phyloP scores from a whole-genome alignment of 208 protist genomes.

The Leishmania tarentolae region DNA sequence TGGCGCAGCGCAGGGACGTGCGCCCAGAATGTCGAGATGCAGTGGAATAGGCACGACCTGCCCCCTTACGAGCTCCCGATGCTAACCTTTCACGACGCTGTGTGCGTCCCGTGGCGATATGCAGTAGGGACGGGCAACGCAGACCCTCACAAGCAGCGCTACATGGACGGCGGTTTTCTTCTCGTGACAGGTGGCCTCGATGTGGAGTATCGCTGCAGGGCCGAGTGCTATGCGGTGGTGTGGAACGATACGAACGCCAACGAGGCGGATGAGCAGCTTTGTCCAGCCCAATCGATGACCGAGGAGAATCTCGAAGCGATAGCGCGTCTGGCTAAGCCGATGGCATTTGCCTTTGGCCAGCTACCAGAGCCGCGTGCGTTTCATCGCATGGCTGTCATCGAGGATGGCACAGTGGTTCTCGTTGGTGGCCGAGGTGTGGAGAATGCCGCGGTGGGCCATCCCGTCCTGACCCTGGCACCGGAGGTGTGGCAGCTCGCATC shows the following conservation, averaged over 20 bases:
- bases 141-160: not conserved
- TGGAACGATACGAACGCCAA: constrained; percentile 34
- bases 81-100: constrained; percentile 48
- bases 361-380: constrained; percentile 67
- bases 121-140: not conserved
- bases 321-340: not conserved
- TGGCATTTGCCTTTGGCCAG: constrained; percentile 36
- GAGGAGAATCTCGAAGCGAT: constrained; percentile 8
- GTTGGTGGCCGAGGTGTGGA: constrained; percentile 51
- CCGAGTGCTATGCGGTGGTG: constrained; percentile 56
- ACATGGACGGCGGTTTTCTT: constrained; percentile 32
- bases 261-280: not conserved
- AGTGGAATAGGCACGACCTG: constrained; percentile 36
- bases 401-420: constrained; percentile 62
- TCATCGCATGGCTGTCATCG: constrained; percentile 50
- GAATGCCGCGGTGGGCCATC: constrained; percentile 22
- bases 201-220: constrained; percentile 37
- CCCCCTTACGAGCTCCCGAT: constrained; percentile 48
- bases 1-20: constrained; percentile 23
- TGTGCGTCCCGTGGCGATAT: constrained; percentile 25
- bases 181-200: constrained; percentile 72
- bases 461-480: constrained; percentile 30
- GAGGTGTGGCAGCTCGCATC: constrained; percentile 15
- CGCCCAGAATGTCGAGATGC: constrained; percentile 8
- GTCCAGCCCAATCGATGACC: not conserved